These are phyloP conservation scores for Fusarium secorum DNA, from an alignment of 2,329 filamentous ascomycete species.

Conservation along the genomic window DNA sequence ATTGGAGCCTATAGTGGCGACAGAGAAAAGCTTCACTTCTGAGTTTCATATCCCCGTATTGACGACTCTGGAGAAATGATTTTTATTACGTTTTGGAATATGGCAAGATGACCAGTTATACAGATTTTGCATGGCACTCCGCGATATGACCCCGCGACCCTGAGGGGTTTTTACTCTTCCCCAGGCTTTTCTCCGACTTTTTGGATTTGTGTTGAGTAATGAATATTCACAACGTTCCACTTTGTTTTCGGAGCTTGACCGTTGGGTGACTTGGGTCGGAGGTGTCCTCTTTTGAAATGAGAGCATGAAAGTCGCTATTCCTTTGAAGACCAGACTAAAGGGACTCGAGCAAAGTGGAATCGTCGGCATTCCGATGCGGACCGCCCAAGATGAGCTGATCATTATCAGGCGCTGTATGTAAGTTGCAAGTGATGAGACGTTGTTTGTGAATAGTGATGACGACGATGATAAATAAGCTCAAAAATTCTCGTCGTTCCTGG, in stretches of 20 bases:
- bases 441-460: not conserved
- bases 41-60: slow-evolving; percentile 13
- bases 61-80: slow-evolving; percentile 13
- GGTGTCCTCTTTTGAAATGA: not conserved
- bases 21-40: slow-evolving; percentile 1
- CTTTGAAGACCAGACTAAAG: not conserved
- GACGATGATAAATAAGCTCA: not conserved
- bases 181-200: not conserved
- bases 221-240: not conserved
- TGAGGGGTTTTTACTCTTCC: slow-evolving; percentile 13
- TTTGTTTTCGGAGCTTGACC: not conserved
- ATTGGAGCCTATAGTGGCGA: slow-evolving; percentile 23
- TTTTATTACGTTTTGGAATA: slow-evolving; percentile 33
- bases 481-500: not conserved
- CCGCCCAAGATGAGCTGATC: not conserved
- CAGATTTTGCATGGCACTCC: slow-evolving; percentile 6
- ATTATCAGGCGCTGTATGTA: not conserved
- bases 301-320: not conserved
- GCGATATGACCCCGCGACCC: slow-evolving; percentile 23
- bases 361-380: not conserved
- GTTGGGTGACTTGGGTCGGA: not conserved
- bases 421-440: too few species aligned
- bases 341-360: not conserved
- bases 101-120: not conserved
- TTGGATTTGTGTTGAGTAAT: slow-evolving; percentile 25